Conservation (phyloP, 768 basidiomycete species). For the Boletus tomentosulus region DNA sequence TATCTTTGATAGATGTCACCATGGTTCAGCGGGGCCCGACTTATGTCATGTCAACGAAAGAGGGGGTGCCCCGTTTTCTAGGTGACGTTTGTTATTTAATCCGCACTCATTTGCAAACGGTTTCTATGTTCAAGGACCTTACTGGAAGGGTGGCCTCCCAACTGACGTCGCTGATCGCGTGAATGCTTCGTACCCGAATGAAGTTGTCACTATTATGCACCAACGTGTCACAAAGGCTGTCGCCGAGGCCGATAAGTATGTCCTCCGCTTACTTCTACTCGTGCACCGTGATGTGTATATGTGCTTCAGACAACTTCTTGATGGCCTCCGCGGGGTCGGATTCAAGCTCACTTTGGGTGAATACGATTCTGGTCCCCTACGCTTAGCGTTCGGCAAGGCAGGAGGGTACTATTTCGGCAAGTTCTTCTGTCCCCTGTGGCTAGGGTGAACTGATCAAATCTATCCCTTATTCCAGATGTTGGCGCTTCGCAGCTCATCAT, state of each 20-base stretch:
- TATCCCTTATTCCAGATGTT: slow-evolving; percentile 28
- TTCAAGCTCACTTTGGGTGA: slow-evolving; percentile 52
- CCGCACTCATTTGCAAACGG: slow-evolving; percentile 3
- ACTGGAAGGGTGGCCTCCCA: slow-evolving; percentile 43
- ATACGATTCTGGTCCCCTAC: slow-evolving; percentile 48
- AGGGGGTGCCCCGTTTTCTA: slow-evolving; percentile 32
- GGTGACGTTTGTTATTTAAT: slow-evolving; percentile 13
- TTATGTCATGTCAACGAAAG: slow-evolving; percentile 46
- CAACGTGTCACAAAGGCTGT: slow-evolving; percentile 39
- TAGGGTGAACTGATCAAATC: neutral
- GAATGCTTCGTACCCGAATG: slow-evolving; percentile 42
- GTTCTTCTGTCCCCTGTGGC: neutral
- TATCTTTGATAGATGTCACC: slow-evolving; percentile 35
- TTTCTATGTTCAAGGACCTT: slow-evolving; percentile 25
- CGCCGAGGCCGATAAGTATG: slow-evolving; percentile 54
- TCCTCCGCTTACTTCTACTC: neutral
- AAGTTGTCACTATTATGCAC: slow-evolving; percentile 28
- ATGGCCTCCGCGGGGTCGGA: slow-evolving; percentile 52
- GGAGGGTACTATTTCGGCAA: slow-evolving; percentile 70
- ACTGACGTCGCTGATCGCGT: slow-evolving; percentile 54
- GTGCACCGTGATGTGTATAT: neutral
- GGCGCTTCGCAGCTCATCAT: slow-evolving; percentile 41
- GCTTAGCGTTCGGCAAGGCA: slow-evolving; percentile 43
- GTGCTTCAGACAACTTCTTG: slow-evolving; percentile 43
- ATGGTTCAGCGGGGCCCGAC: slow-evolving; percentile 52